phyloP scores from a whole-genome alignment of 1,284 basidiomycete genomes.

The Heterobasidion parviporum region DNA sequence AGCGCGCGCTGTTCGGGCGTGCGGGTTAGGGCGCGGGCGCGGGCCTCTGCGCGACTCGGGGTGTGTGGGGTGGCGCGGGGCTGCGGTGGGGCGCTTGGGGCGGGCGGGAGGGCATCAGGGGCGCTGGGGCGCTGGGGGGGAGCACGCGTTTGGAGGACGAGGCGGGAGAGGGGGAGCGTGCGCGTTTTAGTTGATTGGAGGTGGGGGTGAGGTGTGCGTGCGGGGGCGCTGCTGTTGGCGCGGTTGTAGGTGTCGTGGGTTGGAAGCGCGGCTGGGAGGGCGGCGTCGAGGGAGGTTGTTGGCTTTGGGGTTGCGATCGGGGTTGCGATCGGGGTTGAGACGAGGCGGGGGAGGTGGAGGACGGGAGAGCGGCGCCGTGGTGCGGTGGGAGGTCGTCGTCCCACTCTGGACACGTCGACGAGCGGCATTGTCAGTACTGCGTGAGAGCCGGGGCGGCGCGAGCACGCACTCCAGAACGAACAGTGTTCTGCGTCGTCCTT shows the following conservation, averaged over 20 bases:
- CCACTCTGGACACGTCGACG: neutral
- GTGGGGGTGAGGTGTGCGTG: neutral
- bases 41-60: neutral
- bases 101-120: neutral
- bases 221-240: neutral
- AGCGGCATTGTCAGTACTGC: no score
- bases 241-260: neutral
- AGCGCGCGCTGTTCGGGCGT: neutral
- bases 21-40: neutral
- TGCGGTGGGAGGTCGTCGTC: neutral
- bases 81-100: neutral
- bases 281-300: neutral
- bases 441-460: neutral
- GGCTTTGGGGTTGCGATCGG: neutral
- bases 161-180: no score
- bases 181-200: no score
- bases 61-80: neutral
- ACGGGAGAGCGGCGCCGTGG: neutral
- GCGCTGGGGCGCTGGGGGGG: neutral
- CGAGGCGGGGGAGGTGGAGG: neutral
- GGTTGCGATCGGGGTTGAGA: constrained; percentile 16
- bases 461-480: neutral
- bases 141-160: neutral
- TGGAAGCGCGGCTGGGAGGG: neutral
- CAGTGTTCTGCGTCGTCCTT: neutral